Conservation (phyloP, 352 stramenopile genomes). For the Hyaloperonospora arabidopsidis region DNA sequence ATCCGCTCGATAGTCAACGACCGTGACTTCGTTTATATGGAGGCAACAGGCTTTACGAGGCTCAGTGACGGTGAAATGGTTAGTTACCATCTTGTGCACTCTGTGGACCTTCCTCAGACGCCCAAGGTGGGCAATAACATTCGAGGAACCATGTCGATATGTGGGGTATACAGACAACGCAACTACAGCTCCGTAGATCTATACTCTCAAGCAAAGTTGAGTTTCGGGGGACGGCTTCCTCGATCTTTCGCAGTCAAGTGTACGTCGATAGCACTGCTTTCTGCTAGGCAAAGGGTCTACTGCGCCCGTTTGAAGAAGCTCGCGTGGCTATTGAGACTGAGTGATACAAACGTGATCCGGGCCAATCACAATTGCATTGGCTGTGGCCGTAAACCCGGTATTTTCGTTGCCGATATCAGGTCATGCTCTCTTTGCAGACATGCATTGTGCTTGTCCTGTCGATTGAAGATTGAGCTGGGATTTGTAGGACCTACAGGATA, state of each 20-base stretch:
- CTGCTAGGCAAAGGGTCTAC: slow-evolving; percentile 32
- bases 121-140: slow-evolving; percentile 27
- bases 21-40: slow-evolving; percentile 28
- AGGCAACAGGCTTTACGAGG: slow-evolving; percentile 20
- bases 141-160: slow-evolving; percentile 49
- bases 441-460: slow-evolving; percentile 21
- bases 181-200: slow-evolving; percentile 43
- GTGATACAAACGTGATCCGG: slow-evolving; percentile 8
- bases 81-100: slow-evolving; percentile 62
- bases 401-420: slow-evolving; percentile 22
- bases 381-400: slow-evolving; percentile 20
- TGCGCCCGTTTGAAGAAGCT: slow-evolving; percentile 55
- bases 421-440: slow-evolving; percentile 24
- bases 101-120: slow-evolving; percentile 46
- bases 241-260: slow-evolving; percentile 43
- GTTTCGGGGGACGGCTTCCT: slow-evolving; percentile 38
- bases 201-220: slow-evolving; percentile 32
- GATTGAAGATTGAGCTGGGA: slow-evolving; percentile 20
- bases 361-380: slow-evolving; percentile 24
- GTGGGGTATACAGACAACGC: slow-evolving; percentile 42
- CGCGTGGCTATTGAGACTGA: slow-evolving; percentile 27
- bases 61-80: slow-evolving; percentile 37
- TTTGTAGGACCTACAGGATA: slow-evolving; percentile 13
- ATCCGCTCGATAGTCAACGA: slow-evolving; percentile 29
- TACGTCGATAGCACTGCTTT: slow-evolving; percentile 34